These are phyloP conservation scores for Candida frijolesensis DNA, from an alignment of 1,139 yeast genomes.

Conservation along the genomic window DNA sequence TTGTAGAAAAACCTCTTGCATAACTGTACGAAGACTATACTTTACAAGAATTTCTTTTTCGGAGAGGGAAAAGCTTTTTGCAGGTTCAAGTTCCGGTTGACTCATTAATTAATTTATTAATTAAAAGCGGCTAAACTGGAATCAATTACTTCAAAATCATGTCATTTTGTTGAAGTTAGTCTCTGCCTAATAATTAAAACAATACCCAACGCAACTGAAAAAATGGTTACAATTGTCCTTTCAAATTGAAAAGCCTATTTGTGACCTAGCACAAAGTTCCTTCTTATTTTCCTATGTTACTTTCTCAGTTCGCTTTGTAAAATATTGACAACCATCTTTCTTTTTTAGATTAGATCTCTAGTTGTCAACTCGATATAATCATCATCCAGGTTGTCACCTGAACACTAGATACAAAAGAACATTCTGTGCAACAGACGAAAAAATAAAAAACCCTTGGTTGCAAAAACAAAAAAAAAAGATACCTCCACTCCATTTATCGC, in stretches of 20 bases:
- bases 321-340: conserved; percentile 3
- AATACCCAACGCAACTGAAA: not conserved
- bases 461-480: not conserved
- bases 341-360: not conserved
- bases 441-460: not conserved
- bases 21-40: not conserved
- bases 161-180: not conserved
- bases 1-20: not conserved
- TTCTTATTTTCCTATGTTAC: not conserved
- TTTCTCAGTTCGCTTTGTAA: not conserved
- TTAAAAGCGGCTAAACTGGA: not conserved
- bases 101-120: not conserved
- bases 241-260: not conserved
- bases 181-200: not conserved
- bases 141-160: not conserved
- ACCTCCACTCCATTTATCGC: no score
- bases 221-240: not conserved
- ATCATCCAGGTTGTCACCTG: not conserved
- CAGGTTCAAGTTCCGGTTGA: not conserved
- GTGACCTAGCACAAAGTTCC: not conserved
- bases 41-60: not conserved
- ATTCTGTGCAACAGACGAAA: not conserved
- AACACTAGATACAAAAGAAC: not conserved
- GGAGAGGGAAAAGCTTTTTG: not conserved
- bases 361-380: conserved; percentile 3